Percentiles rank a stretch among this genome's conserved stretches.
phyloP scores from a whole-genome alignment of 2,329 filamentous ascomycete species.

The Ceratocystis papillata region DNA sequence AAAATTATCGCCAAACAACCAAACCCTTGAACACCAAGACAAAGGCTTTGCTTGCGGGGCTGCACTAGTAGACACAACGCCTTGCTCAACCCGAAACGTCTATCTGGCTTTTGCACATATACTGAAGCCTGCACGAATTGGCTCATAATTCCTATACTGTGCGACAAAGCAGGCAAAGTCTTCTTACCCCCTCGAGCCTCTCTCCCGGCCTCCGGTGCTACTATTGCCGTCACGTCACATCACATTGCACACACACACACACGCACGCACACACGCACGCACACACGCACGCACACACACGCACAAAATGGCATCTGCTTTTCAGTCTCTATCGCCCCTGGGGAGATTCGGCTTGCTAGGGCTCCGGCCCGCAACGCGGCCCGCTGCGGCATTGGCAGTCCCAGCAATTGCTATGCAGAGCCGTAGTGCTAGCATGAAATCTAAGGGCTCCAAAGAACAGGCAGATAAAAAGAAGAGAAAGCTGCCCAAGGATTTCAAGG shows the following conservation, averaged over 20 bases:
- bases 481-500: slow-evolving; percentile 53
- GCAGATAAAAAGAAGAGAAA: slow-evolving; percentile 46
- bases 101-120: background rate
- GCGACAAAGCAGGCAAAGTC: too few species aligned
- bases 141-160: background rate
- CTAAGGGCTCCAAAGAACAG: slow-evolving; percentile 22
- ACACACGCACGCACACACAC: too few species aligned
- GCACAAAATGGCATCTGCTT: slow-evolving; percentile 16
- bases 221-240: too few species aligned
- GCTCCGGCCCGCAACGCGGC: slow-evolving; percentile 10
- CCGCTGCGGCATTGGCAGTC: slow-evolving; percentile 2
- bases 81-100: background rate
- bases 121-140: background rate
- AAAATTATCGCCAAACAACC: slow-evolving; percentile 19
- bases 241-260: background rate
- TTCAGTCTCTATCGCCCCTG: slow-evolving; percentile 14
- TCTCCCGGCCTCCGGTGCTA: too few species aligned
- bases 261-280: too few species aligned
- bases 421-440: slow-evolving; percentile 24
- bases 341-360: slow-evolving; percentile 14
- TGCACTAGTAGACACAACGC: background rate
- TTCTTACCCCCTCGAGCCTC: too few species aligned
- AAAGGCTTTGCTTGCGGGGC: background rate
- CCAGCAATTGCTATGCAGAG: slow-evolving; percentile 18
- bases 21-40: background rate